Evolutionary conservation across 139 green algal species (phyloP).

Genomic region (Chlorella ohadii): DNA sequence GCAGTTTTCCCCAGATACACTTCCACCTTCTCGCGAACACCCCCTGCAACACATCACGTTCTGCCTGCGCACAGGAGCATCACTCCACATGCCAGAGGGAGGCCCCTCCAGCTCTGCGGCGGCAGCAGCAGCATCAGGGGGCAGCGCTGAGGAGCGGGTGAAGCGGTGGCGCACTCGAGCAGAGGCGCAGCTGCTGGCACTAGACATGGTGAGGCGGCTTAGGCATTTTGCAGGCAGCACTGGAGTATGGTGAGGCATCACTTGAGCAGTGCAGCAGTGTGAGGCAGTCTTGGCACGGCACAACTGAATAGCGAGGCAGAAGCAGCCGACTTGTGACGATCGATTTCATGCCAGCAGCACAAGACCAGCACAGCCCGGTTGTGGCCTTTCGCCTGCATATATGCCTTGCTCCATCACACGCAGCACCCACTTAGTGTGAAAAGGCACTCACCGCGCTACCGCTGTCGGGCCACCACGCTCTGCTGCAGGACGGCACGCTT

Average conservation of each 20-base stretch:
- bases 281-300: no score
- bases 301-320: no score
- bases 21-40: no score
- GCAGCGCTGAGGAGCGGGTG: background rate
- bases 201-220: slow-evolving; percentile 71
- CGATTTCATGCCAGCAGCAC: no score
- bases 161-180: slow-evolving; percentile 22
- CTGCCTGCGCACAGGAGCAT: background rate
- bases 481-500: slow-evolving; percentile 76
- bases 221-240: background rate
- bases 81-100: background rate
- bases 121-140: background rate
- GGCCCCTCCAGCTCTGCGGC: background rate
- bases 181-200: slow-evolving; percentile 60
- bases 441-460: no score
- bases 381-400: no score
- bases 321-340: no score
- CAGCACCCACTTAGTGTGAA: background rate
- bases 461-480: background rate
- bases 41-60: background rate
- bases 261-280: no score
- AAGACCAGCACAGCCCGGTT: no score
- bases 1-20: background rate
- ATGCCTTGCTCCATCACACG: background rate
- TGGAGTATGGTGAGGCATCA: no score